Base-by-base conservation (phyloP, 192 early-diverging fungal species). In the Entrophospora sp. region DNA sequence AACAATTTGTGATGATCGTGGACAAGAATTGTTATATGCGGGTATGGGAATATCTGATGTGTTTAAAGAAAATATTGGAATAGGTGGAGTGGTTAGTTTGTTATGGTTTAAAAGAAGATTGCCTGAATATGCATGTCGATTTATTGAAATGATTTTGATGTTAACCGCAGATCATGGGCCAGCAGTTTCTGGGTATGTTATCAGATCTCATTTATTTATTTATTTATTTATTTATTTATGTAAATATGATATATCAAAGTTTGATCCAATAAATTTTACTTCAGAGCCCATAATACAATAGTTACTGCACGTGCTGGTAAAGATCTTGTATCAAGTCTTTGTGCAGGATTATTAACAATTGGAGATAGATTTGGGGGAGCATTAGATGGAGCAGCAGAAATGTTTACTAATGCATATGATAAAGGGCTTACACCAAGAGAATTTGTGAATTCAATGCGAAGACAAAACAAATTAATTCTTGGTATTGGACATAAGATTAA, bases 401-500 rank as follows among this genome's bases (percentile, higher is more conserved):
- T 84, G 64, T 98, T 98, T 83, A 84, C 89, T 10, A 79, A 69
- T 49, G 94, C 96, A 10, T 98, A 96, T 79, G 96, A 98, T 79
- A 87, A 90, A 78, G 86, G 88, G 46, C 79, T 93, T 58, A 86
- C 91, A 18, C 93, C 96, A 48, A 87, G 89, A 56, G 94, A 96
- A 75, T 98, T 94, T 73, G 96, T 98, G 22, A 83, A 87, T 71
- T 88, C 88, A 49, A 95, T 93, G 91, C 87, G 96, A 57, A 91
- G 92, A 79, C 85, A 87, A 70, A 91, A 96, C 89, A 93, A 96
- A 83, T 82, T 98, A 12, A 98, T 98, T 75, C 81, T 93, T 60
- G 96, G 96, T 66, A 98, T 98, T 64, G 96, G 96, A 20, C 96
- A 98, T 90, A 96, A 96, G 85, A 94, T 98, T 86, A 98, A 98